Base-by-base conservation (phyloP, 192 early-diverging fungal genomes). In the Obelidium mucronatum region DNA sequence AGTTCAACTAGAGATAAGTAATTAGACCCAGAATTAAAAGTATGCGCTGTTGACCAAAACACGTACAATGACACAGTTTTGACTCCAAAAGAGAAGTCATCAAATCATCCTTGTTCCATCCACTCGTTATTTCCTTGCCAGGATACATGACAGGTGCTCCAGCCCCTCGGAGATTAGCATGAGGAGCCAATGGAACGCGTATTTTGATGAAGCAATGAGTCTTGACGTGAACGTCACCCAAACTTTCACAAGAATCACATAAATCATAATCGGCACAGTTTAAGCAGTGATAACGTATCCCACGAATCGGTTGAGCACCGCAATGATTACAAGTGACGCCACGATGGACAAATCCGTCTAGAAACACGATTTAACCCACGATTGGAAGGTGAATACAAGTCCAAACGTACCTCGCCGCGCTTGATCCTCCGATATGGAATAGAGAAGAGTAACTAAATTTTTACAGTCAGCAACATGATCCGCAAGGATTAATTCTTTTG, bases 261-360 rank as follows among this genome's bases (percentile, higher is more conserved):
- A 99, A 79, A 84, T 99, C 97, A 74, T 89, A 94, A 65, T 96
- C 94, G 51, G 93, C 87, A 72, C 97, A 99, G 68, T 98, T 96
- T 37, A 93, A 91, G 76, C 97, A 99, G 76, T 94, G 96, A 88
- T 92, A 98, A 1, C 97, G 90, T 24, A 91, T 80, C 5, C 97
- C 97, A 30, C 94, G 90, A 67, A 99, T 93, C 1, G 97, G 97
- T 31, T 91, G 87, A 33, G 89, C 87, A 24, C 87, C 87, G 78
- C 97, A 99, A 80, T 92, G 90, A 81, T 96, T 94, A 82, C 97
- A 99, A 34, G 94, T 92, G n/a, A 95, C 94, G 17, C 95, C 94
- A 36, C 94, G 87, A 72, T 91, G 90, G 31, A 93, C 81, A 36
- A 82, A 86, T 13, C 79, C 84, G 66, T 88, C 88, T 78, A 77